Evolutionary conservation across 1,284 basidiomycete genomes (phyloP).

Genomic region (Baeospora myosura): DNA sequence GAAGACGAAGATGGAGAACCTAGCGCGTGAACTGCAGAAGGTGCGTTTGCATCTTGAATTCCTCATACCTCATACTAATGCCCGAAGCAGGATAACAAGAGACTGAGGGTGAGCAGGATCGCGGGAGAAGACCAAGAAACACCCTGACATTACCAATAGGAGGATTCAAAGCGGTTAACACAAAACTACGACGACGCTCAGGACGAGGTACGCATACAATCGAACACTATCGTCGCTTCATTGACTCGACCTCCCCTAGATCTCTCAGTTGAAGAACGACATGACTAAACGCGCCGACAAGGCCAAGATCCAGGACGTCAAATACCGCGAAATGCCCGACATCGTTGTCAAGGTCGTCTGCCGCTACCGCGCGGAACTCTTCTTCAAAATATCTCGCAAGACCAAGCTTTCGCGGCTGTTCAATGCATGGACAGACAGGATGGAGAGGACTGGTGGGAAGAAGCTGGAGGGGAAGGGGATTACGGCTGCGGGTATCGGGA

Average conservation of each 20-base stretch:
- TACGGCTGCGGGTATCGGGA: slow-evolving; percentile 18
- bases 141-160: slow-evolving; percentile 38
- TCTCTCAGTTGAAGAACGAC: slow-evolving; percentile 69
- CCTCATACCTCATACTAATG: slow-evolving; percentile 12
- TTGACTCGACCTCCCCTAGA: slow-evolving; percentile 31
- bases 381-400: slow-evolving; percentile 84
- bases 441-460: slow-evolving; percentile 51
- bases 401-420: slow-evolving; percentile 74
- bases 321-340: slow-evolving; percentile 70
- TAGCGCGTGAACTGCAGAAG: slow-evolving; percentile 80
- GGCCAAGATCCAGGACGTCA: slow-evolving; percentile 65
- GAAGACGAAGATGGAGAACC: slow-evolving; percentile 80
- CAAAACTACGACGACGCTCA: slow-evolving; percentile 76
- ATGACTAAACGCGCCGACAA: slow-evolving; percentile 69
- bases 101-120: slow-evolving; percentile 54
- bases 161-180: slow-evolving; percentile 71
- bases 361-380: slow-evolving; percentile 78
- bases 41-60: slow-evolving; percentile 28
- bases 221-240: slow-evolving; percentile 5
- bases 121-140: slow-evolving; percentile 11
- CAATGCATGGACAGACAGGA: slow-evolving; percentile 79
- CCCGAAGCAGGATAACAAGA: slow-evolving; percentile 68
- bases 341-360: slow-evolving; percentile 80
- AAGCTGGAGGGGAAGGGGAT: slow-evolving; percentile 28
- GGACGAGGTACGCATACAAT: slow-evolving; percentile 50